Evolutionary conservation across 306 rosid species (phyloP).

Genomic region (Rosa chinensis): DNA sequence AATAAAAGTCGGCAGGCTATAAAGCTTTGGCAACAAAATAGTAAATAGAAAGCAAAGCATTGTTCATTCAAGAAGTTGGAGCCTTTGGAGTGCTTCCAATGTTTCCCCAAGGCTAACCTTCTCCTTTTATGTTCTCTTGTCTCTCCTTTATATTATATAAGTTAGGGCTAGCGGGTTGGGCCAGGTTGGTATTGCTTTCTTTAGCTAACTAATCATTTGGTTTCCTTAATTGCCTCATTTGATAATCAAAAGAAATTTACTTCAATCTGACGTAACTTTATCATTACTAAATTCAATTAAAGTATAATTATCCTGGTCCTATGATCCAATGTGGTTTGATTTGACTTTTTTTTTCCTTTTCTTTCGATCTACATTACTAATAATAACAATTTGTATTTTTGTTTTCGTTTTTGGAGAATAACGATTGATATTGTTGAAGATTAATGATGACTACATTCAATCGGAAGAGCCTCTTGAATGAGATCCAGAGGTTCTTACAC

Average conservation of each 20-base stretch:
- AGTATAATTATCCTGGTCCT: not conserved
- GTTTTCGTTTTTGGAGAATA: too few relatives aligned
- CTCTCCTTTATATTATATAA: not conserved
- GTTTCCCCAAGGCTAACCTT: conserved; percentile 20
- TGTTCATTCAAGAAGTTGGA: conserved; percentile 28
- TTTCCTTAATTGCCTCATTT: not conserved
- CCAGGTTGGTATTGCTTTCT: not conserved
- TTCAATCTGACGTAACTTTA: not conserved
- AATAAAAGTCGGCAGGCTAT: conserved; percentile 29
- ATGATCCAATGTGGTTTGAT: not conserved
- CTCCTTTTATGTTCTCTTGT: not conserved
- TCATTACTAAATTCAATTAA: not conserved
- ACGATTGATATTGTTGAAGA: too few relatives aligned
- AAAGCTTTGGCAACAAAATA: not conserved
- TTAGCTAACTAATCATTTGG: not conserved
- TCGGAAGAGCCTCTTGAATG: too few relatives aligned
- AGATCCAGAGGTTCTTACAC: too few relatives aligned
- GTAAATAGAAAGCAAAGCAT: conserved; percentile 11
- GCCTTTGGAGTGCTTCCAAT: conserved; percentile 21
- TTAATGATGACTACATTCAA: too few relatives aligned
- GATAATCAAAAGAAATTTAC: not conserved
- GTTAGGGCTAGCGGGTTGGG: not conserved
- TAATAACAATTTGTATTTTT: too few relatives aligned
- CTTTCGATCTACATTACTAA: too few relatives aligned
- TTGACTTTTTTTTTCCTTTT: too few relatives aligned